A percentile compares a stretch with the other conserved stretches of the same genome.
These are phyloP conservation scores for Rosa lucieae DNA, from an alignment of 306 rosid species.

Conservation along the genomic window DNA sequence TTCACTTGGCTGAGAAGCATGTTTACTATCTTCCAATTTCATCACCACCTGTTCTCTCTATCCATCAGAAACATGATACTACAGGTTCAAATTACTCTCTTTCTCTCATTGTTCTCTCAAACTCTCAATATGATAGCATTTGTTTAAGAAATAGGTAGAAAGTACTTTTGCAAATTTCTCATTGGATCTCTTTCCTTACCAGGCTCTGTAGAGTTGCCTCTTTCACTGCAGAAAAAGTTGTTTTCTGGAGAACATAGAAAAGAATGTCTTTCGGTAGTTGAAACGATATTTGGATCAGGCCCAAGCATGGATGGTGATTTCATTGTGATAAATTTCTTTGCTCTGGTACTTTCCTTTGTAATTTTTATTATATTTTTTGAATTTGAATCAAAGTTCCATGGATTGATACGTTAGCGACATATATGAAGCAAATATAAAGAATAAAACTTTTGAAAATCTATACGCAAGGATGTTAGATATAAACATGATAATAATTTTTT, in stretches of 20 bases:
- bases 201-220: constrained; percentile 44
- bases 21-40: constrained; percentile 58
- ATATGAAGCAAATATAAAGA: neutral
- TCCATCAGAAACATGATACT: constrained; percentile 39
- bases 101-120: constrained; percentile 16
- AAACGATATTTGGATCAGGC: constrained; percentile 60
- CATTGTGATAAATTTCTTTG: constrained; percentile 76
- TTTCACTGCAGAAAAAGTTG: constrained; percentile 51
- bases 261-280: constrained; percentile 58
- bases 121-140: neutral
- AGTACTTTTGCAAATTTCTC: neutral
- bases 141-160: neutral
- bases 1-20: constrained; percentile 51
- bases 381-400: neutral
- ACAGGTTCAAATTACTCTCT: constrained; percentile 42
- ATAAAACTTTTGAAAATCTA: neutral
- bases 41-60: constrained; percentile 66
- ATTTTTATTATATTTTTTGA: neutral
- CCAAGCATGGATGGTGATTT: constrained; percentile 61
- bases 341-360: constrained; percentile 52
- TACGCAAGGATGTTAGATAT: neutral
- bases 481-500: neutral
- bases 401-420: neutral
- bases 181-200: constrained; percentile 33
- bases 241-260: constrained; percentile 51